Percentiles rank a stretch among this genome's conserved stretches.
Evolutionary conservation across 2,329 filamentous ascomycete species (phyloP).

Genomic region (Fusarium albosuccineum): DNA sequence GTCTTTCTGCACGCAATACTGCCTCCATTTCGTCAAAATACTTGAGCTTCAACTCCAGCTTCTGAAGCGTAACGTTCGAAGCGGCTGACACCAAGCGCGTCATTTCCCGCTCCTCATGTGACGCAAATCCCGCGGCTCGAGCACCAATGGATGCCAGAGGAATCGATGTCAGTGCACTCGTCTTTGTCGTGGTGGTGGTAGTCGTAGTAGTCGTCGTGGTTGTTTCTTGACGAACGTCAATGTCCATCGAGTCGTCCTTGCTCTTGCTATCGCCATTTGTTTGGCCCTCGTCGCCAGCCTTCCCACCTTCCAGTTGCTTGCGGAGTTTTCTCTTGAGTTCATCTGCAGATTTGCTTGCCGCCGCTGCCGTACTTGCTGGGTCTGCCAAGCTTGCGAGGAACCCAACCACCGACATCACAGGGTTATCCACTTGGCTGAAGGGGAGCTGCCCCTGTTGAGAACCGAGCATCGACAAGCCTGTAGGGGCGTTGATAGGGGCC

Average conservation of each 20-base stretch:
- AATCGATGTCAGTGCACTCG: conserved; percentile 75
- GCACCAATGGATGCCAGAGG: conserved; percentile 89
- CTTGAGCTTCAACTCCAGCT: conserved; percentile 93
- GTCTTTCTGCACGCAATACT: conserved; percentile 89
- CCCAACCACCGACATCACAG: conserved; percentile 94
- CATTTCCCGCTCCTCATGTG: conserved; percentile 97
- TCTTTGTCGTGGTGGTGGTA: conserved; percentile 61
- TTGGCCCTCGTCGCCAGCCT: conserved; percentile 55
- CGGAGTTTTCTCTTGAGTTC: conserved; percentile 86
- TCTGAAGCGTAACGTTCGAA: conserved; percentile 93
- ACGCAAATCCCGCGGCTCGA: conserved; percentile 87
- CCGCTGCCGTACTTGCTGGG: conserved; percentile 89
- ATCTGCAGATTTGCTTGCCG: conserved; percentile 87
- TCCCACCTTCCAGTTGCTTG: conserved; percentile 76
- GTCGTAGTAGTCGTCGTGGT: conserved; percentile 66
- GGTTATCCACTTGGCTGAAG: conserved; percentile 93
- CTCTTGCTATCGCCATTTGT: conserved; percentile 72
- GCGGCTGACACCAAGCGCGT: conserved; percentile 91
- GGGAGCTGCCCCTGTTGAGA: conserved; percentile 84
- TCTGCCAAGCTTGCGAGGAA: conserved; percentile 94
- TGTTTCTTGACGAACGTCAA: conserved; percentile 68
- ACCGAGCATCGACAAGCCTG: conserved; percentile 75
- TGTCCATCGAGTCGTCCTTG: conserved; percentile 73
- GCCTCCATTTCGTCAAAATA: conserved; percentile 98
- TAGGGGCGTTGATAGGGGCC: conserved; percentile 62